Percentiles rank a stretch among this genome's conserved stretches.
Conservation (phyloP, 2,329 filamentous ascomycete species). For the Fusarium longipes region DNA sequence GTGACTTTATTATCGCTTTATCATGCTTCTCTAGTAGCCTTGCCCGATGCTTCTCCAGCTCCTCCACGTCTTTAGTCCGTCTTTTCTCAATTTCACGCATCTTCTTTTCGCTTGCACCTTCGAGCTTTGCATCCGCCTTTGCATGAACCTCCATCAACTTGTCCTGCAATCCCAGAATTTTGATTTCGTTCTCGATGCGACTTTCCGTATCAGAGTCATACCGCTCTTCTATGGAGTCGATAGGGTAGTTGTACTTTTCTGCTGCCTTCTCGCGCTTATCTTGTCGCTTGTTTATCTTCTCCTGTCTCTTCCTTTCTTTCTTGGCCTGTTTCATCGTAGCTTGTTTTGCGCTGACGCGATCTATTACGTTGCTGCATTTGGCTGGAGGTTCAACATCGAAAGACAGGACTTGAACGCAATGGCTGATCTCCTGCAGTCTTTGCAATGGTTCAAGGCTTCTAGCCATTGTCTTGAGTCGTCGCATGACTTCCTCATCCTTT, state of each 20-base stretch:
- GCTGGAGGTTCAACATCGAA: conserved; percentile 11
- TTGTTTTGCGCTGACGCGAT: conserved; percentile 26
- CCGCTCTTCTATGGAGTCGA: conserved; percentile 11
- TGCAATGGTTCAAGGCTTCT: conserved; percentile 13
- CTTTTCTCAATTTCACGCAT: not conserved
- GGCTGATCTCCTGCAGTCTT: not conserved
- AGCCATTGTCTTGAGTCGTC: not conserved
- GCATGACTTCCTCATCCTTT: conserved; percentile 19
- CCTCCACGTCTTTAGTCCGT: conserved; percentile 4
- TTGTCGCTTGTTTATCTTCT: not conserved
- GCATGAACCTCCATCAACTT: not conserved
- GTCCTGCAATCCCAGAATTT: not conserved
- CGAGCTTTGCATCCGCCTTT: conserved; percentile 1
- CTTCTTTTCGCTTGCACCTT: not conserved
- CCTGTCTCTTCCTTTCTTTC: conserved; percentile 7
- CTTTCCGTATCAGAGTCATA: conserved; percentile 7
- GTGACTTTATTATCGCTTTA: not conserved
- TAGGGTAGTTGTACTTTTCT: not conserved
- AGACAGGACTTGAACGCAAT: not conserved
- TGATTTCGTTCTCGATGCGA: not conserved
- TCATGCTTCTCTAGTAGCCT: conserved; percentile 1
- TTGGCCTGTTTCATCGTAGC: conserved; percentile 1
- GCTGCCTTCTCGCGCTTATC: not conserved
- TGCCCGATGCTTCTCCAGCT: not conserved
- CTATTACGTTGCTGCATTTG: conserved; percentile 2